Conservation (phyloP, 352 stramenopile genomes). For the Globisporangium ultimum region DNA sequence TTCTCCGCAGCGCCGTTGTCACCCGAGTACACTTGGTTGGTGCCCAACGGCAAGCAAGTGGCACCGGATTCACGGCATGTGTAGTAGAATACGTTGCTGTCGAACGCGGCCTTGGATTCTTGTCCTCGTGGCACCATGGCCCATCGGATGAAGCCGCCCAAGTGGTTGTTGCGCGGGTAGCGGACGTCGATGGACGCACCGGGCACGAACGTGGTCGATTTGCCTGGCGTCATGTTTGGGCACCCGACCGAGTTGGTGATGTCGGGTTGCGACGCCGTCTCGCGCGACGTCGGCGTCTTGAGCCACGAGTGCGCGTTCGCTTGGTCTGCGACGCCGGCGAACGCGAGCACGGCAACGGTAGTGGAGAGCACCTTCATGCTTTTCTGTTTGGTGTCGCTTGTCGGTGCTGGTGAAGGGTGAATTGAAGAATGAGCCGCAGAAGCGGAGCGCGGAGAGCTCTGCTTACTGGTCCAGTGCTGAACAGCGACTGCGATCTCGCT, state of each 20-base stretch:
- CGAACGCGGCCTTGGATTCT: slow-evolving; percentile 19
- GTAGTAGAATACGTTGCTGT: slow-evolving; percentile 23
- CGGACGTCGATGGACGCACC: slow-evolving; percentile 21
- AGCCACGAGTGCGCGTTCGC: slow-evolving; percentile 11
- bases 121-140: slow-evolving; percentile 15
- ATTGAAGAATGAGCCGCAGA: no score
- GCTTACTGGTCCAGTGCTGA: no score
- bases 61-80: slow-evolving; percentile 25
- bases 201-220: slow-evolving; percentile 13
- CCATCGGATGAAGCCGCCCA: slow-evolving; percentile 30
- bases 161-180: slow-evolving; percentile 30
- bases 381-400: no score
- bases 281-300: slow-evolving; percentile 5
- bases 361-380: no score
- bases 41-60: slow-evolving; percentile 13
- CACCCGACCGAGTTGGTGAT: slow-evolving; percentile 24
- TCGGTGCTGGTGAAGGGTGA: no score
- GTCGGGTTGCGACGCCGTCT: slow-evolving; percentile 28
- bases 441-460: no score
- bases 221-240: slow-evolving; percentile 10
- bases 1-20: slow-evolving; percentile 28
- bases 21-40: slow-evolving; percentile 12
- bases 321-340: no score
- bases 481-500: no score
- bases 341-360: no score